These are phyloP conservation scores for Penicillium corylophilum DNA, from an alignment of 2,329 filamentous ascomycete genomes.

Conservation along the genomic window DNA sequence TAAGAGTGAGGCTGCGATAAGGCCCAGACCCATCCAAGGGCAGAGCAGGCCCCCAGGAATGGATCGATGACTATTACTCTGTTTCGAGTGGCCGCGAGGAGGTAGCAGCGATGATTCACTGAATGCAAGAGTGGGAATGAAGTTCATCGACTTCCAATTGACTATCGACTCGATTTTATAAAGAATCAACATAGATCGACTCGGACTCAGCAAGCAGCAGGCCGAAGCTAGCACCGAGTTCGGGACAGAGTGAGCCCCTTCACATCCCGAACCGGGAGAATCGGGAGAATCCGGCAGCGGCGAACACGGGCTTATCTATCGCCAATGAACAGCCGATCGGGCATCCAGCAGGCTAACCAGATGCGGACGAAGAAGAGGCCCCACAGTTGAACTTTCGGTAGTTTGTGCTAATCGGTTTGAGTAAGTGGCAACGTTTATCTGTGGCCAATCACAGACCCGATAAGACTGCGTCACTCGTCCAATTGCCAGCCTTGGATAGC, in stretches of 20 bases:
- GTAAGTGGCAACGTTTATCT: constrained; percentile 25
- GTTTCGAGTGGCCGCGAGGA: not conserved
- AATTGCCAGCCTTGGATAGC: constrained; percentile 17
- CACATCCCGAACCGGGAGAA: constrained; percentile 9
- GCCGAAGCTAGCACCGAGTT: constrained; percentile 3
- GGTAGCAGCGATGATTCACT: not conserved
- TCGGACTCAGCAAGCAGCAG: not conserved
- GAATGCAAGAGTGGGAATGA: too few species aligned
- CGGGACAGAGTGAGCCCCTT: not conserved
- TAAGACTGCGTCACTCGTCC: constrained; percentile 9
- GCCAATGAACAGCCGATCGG: constrained; percentile 5
- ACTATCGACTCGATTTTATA: not conserved
- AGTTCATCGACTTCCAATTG: too few species aligned
- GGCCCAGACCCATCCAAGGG: constrained; percentile 7
- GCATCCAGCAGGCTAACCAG: not conserved
- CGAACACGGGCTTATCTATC: constrained; percentile 12
- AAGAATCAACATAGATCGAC: not conserved
- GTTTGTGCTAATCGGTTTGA: not conserved
- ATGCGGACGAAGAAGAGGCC: not conserved
- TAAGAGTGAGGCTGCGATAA: constrained; percentile 12
- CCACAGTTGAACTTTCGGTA: not conserved
- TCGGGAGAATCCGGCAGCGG: constrained; percentile 8
- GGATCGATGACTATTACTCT: not conserved
- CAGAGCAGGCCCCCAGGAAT: constrained; percentile 3
- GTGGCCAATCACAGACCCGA: constrained; percentile 19